A percentile compares a stretch with the other conserved stretches of the same genome.
Evolutionary conservation across 164 flowering plant species (phyloP).

Genomic region (Vitis rotundifolia): DNA sequence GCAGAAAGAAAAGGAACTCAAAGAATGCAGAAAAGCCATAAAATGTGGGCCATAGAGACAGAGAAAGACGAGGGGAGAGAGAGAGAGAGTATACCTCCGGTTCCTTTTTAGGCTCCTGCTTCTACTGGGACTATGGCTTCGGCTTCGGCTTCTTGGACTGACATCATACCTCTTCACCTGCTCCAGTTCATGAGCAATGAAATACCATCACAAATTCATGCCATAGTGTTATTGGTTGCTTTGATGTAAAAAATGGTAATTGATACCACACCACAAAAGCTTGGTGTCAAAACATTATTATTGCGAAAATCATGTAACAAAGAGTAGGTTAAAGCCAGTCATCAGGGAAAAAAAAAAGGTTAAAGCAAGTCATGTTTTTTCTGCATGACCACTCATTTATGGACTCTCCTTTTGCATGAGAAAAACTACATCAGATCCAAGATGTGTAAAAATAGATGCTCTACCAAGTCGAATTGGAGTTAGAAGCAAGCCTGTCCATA

Average conservation of each 20-base stretch:
- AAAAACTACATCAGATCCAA: background rate
- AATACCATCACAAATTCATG: background rate
- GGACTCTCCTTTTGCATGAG: background rate
- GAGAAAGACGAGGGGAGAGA: background rate
- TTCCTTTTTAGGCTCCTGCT: slow-evolving; percentile 46
- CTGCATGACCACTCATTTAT: too few species aligned
- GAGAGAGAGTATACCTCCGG: slow-evolving; percentile 27
- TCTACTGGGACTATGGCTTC: slow-evolving; percentile 44
- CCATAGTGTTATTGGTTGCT: background rate
- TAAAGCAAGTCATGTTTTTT: background rate
- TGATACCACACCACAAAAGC: background rate
- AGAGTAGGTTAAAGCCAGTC: too few species aligned
- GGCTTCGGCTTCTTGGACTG: slow-evolving; percentile 53
- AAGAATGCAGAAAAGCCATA: background rate
- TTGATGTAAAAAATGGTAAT: background rate
- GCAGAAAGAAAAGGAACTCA: slow-evolving; percentile 19
- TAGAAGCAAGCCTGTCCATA: background rate
- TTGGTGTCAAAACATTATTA: background rate
- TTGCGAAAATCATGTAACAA: background rate
- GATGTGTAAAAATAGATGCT: background rate
- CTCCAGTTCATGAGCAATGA: slow-evolving; percentile 1
- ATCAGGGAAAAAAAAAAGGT: background rate
- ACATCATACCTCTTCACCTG: slow-evolving; percentile 69
- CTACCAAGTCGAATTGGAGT: background rate
- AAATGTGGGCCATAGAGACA: background rate